phyloP scores from a whole-genome alignment of 148 eudicot species.

The Vaccinium vitisidaea region DNA sequence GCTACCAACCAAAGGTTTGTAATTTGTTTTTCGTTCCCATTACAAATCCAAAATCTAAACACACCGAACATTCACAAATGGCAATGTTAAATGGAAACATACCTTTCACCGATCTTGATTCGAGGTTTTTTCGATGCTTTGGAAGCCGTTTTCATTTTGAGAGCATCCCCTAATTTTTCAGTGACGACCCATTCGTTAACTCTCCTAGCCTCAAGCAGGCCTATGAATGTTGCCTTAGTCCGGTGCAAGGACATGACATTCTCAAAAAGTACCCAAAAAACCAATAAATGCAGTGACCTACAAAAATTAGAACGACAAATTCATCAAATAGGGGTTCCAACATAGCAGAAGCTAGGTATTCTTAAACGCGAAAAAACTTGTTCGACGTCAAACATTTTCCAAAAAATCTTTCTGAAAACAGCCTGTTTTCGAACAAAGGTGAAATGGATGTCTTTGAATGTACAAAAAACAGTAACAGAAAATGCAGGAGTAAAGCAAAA shows the following conservation, averaged over 20 bases:
- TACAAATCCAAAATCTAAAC: not conserved
- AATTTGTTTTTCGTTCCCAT: not conserved
- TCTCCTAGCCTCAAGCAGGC: constrained; percentile 64
- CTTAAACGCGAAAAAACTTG: not conserved
- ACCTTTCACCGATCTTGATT: constrained; percentile 53
- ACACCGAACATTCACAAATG: not conserved
- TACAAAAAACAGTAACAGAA: not conserved
- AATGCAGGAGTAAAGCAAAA: not conserved
- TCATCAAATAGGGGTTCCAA: not conserved
- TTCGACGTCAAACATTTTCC: not conserved
- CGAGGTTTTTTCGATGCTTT: constrained; percentile 43
- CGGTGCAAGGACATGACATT: constrained; percentile 89
- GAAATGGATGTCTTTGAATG: not conserved
- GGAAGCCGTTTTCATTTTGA: constrained; percentile 34
- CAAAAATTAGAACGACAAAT: not conserved
- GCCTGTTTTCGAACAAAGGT: not conserved
- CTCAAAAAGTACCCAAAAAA: constrained; percentile 80
- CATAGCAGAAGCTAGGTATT: not conserved
- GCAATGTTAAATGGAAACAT: not conserved
- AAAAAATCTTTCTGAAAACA: not conserved
- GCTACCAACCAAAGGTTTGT: not conserved
- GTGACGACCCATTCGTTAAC: constrained; percentile 92
- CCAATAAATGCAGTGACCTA: constrained; percentile 66
- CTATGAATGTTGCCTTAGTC: constrained; percentile 78
- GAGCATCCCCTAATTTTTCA: constrained; percentile 73